phyloP scores from a whole-genome alignment of 768 basidiomycete genomes.

The Trametes villosa region DNA sequence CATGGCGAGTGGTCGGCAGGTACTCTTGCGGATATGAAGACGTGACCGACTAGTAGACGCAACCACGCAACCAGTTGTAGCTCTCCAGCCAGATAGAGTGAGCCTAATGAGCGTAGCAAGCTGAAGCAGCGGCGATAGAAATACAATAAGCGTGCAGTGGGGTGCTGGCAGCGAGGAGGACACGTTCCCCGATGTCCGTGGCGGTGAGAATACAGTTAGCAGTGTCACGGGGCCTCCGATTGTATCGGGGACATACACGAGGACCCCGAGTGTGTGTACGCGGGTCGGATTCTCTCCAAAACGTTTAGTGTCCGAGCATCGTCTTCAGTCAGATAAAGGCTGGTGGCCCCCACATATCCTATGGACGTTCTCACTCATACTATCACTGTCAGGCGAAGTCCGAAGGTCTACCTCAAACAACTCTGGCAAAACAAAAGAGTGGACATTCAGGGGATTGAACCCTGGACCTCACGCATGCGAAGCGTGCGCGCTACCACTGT shows the following conservation, averaged over 20 bases:
- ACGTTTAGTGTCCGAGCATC: no score
- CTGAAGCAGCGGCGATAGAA: conserved; percentile 19
- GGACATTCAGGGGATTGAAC: conserved; percentile 39
- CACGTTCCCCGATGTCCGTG: background rate
- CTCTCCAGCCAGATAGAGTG: background rate
- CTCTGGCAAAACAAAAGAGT: conserved; percentile 9
- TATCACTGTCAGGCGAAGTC: no score
- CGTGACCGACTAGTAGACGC: background rate
- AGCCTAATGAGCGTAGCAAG: background rate
- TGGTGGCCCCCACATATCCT: no score
- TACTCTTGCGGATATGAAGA: background rate
- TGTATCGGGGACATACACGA: background rate
- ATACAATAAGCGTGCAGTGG: conserved; percentile 12
- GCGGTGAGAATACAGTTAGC: background rate
- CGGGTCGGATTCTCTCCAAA: no score
- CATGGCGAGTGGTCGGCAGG: conserved; percentile 18
- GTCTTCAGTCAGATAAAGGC: no score
- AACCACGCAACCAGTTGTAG: background rate
- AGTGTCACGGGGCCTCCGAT: background rate
- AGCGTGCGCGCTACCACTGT: conserved; percentile 43
- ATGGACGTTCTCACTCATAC: no score
- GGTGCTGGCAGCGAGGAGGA: background rate
- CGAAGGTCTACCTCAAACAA: no score
- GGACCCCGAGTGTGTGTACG: no score
- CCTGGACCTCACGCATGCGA: conserved; percentile 40